These are phyloP conservation scores for Dothideomycetes sp. DNA, from an alignment of 2,329 filamentous ascomycete genomes.

Conservation along the genomic window DNA sequence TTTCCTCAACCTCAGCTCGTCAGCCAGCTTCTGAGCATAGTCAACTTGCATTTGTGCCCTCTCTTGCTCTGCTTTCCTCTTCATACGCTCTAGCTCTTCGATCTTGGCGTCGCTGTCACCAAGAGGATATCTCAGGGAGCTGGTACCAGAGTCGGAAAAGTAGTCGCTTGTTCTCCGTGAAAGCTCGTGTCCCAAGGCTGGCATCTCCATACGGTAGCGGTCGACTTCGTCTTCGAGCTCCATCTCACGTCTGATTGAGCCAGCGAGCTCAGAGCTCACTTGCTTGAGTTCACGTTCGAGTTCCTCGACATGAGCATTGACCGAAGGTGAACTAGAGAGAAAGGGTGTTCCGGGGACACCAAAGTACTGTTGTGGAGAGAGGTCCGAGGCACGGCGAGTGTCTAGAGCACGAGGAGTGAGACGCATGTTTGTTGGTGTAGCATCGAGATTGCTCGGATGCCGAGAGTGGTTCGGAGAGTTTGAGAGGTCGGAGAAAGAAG, in stretches of 20 bases:
- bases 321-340: conserved; percentile 30
- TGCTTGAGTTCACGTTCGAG: conserved; percentile 91
- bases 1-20: conserved; percentile 68
- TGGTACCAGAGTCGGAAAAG: conserved; percentile 91
- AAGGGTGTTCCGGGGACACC: conserved; percentile 39
- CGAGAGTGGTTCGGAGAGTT: conserved; percentile 48
- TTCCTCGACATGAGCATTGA: conserved; percentile 61
- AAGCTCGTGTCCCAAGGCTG: conserved; percentile 37
- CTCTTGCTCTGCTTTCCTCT: conserved; percentile 80
- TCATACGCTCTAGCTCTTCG: conserved; percentile 72
- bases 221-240: conserved; percentile 93
- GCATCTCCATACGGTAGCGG: conserved; percentile 68
- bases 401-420: conserved; percentile 41
- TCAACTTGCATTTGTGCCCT: conserved; percentile 79
- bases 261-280: conserved; percentile 84
- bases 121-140: conserved; percentile 65
- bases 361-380: conserved; percentile 33
- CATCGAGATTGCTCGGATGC: conserved; percentile 26
- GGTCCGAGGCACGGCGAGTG: conserved; percentile 42
- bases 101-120: conserved; percentile 49
- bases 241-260: conserved; percentile 90
- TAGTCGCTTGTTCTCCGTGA: conserved; percentile 88
- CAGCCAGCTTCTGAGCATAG: conserved; percentile 75
- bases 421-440: conserved; percentile 19
- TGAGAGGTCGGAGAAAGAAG: conserved; percentile 53